Evolutionary conservation across 2,329 filamentous ascomycete genomes (phyloP), one percentile per base, ranked within the genome.

Genomic region (Scortechinia acanthostroma): DNA sequence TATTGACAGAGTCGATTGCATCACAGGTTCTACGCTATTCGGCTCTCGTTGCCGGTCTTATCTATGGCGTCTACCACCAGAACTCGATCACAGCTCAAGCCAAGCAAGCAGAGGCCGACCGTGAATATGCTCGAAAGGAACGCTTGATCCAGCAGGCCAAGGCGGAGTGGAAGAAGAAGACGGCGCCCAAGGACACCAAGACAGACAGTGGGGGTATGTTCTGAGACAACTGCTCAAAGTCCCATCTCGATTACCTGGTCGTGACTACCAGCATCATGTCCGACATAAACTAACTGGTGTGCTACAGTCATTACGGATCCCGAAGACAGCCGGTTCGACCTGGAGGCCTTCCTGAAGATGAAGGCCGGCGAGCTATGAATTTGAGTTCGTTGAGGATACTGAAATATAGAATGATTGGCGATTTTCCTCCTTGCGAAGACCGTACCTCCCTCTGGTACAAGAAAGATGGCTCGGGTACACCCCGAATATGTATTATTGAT

Each of bases 51-150:
- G 76, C 89, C 60, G 93, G 93, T 65, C 73, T 97, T 64, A 84
- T 95, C 72, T 98, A 98, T 75, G 93, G 93, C 66, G 82, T 95
- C 74, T 88, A 84, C 69, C 91, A 95, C 75, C 93, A 98, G 74
- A 76, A 85, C 61, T 78, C 80, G 51, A 85, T 98, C 67, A 83
- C 72, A 55, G 68, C 86, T 47, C 68, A 77, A 58, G 81, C 90
- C 61, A 86, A 83, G 70, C 69, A 77, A 50, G 74, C 82, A 55
- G 79, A 83, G 57, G 77, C 80, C 58, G 73, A 94, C 68, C 80
- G 81, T 62, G 88, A 95, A 66, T 97, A 91, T 66, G 77, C 91
- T 63, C 86, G 88, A 71, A 94, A 97, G 78, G 79, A 90, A 70
- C 80, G 83, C 57, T 76, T 97, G 75, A 97, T 98, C 74, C 73